Percentiles rank a stretch among this genome's conserved stretches.
Evolutionary conservation across 805 yeast genomes (phyloP).

Genomic region (Saccharomyces jurei): DNA sequence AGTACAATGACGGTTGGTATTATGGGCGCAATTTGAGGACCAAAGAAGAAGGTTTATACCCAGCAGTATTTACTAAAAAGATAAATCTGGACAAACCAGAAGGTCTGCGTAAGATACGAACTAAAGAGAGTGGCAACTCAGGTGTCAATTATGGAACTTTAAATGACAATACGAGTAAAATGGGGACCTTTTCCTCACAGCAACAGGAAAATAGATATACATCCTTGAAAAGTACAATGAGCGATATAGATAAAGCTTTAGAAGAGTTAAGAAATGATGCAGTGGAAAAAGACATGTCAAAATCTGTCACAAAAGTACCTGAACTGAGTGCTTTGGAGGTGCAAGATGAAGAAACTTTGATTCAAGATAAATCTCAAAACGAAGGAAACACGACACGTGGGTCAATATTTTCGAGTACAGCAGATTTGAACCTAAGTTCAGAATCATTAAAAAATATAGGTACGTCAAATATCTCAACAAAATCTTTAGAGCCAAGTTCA

Average conservation of each 20-base stretch:
- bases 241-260: constrained; percentile 65
- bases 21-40: constrained; percentile 72
- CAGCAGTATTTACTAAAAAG: constrained; percentile 74
- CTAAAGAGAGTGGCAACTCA: background rate
- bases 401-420: constrained; percentile 8
- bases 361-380: background rate
- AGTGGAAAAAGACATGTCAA: background rate
- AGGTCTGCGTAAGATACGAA: constrained; percentile 40
- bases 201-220: background rate
- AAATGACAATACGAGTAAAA: background rate
- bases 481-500: background rate
- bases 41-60: constrained; percentile 76
- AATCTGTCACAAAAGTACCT: background rate
- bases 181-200: background rate
- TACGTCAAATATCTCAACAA: background rate
- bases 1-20: constrained; percentile 95
- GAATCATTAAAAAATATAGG: background rate
- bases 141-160: background rate
- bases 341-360: constrained; percentile 1
- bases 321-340: constrained; percentile 3
- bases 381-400: constrained; percentile 5
- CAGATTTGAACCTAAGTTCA: constrained; percentile 4
- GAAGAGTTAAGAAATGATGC: constrained; percentile 44
- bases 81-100: constrained; percentile 43
- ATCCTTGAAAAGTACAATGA: constrained; percentile 40